Evolutionary conservation across 1,139 yeast species (phyloP), one percentile per base, ranked within the genome.

Genomic region (Yamadazyma atlantica): DNA sequence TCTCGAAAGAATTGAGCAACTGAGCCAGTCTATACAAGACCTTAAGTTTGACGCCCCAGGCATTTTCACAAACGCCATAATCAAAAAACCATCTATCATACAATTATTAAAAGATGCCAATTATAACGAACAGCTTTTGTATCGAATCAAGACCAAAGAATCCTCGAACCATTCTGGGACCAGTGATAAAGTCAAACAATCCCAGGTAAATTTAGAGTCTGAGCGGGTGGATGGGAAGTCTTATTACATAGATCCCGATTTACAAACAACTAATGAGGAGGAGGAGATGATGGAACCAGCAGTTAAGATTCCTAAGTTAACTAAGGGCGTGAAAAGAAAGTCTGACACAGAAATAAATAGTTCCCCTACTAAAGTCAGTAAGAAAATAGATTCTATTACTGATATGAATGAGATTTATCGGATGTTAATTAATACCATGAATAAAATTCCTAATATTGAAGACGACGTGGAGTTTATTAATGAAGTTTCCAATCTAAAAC

Each of bases 61-160:
- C 1, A 70, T 78, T 25, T 83, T 82, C 58, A 78, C 87, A 28
- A 82, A 82, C 50, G 80, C 89, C 4, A 62, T 82, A 15, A 67
- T 78, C 9, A 60, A 67, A 24, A 63, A 72, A 25, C 82, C 82
- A 1, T 73, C 74, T 27, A 79, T 82, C 41, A 79, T 83, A 4
- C 60, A 69, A n/a, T 60, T 82, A 28, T 62, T 83, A 23, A 70
- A 82, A 45, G 88, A 82, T 54, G 79, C 85, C 2, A 77, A 78
- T 24, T 55, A 55, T 1, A 74, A 73, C 34, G 89, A 82, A 48
- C 73, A 64, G 19, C 59, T 72, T 2, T 54, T 81, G 31, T 80
- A 79, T 49, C 63, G 58, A 26, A 59, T 71, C n/a, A 51, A 43
- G 21, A 40, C 48, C 3, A 36, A 37, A 3, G 42, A 38, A 10